These are phyloP conservation scores for Cercospora sp. DNA, from an alignment of 2,329 filamentous ascomycete genomes.

Conservation along the genomic window DNA sequence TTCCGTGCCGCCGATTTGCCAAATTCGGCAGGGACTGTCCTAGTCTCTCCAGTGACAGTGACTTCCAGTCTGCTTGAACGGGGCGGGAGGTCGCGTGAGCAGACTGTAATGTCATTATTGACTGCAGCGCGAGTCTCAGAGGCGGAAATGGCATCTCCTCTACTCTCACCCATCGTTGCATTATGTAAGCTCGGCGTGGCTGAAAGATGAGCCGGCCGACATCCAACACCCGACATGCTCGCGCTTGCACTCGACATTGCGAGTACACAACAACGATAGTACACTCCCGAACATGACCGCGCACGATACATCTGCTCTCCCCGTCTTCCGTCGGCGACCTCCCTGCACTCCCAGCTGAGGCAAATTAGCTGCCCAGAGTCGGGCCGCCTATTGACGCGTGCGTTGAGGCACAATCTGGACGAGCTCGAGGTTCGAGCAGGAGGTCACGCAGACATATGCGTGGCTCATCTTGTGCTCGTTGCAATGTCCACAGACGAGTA, in stretches of 20 bases:
- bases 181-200: not conserved
- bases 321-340: not conserved
- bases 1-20: not conserved
- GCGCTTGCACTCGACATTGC: not conserved
- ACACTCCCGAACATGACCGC: not conserved
- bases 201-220: not conserved
- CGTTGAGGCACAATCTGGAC: not conserved
- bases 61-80: not conserved
- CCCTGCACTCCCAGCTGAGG: not conserved
- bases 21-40: not conserved
- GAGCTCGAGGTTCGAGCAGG: not conserved
- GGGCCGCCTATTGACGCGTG: slow-evolving; percentile 3
- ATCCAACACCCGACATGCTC: not conserved
- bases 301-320: not conserved
- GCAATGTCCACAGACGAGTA: not conserved
- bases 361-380: slow-evolving; percentile 1
- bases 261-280: not conserved
- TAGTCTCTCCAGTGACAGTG: not conserved
- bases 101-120: no score
- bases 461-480: not conserved
- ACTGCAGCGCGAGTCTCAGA: not conserved
- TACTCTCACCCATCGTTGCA: not conserved
- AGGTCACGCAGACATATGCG: not conserved
- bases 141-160: not conserved
- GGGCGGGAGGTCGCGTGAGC: no score